Evolutionary conservation across 768 basidiomycete species (phyloP).

Genomic region (Tulasnella sp.): DNA sequence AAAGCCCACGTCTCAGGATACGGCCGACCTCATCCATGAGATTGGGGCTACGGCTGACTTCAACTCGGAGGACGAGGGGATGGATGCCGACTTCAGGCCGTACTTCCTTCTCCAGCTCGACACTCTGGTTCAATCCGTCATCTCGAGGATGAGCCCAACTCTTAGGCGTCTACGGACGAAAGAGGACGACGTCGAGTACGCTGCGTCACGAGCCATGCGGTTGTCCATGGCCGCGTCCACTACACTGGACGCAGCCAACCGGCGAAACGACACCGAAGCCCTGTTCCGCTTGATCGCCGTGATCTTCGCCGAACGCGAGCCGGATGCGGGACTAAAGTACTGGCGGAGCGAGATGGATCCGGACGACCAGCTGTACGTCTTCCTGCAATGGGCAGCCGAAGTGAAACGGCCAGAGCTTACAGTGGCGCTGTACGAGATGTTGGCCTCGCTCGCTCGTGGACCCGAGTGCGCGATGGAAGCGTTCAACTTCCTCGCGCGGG

Average conservation of each 20-base stretch:
- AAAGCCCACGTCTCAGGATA: conserved; percentile 33
- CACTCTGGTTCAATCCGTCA: conserved; percentile 47
- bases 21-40: conserved; percentile 26
- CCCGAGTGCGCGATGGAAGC: conserved; percentile 76
- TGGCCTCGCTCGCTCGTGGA: conserved; percentile 71
- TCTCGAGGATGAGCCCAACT: conserved; percentile 24
- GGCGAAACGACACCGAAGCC: conserved; percentile 73
- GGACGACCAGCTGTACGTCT: conserved; percentile 52
- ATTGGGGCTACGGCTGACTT: conserved; percentile 1
- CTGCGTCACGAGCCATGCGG: conserved; percentile 54
- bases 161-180: conserved; percentile 56
- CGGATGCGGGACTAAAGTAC: conserved; percentile 72
- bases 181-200: conserved; percentile 74
- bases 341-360: conserved; percentile 42
- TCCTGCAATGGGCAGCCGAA: conserved; percentile 84
- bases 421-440: conserved; percentile 79
- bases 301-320: conserved; percentile 60
- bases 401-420: conserved; percentile 60
- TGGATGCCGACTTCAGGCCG: conserved; percentile 37
- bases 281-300: conserved; percentile 75
- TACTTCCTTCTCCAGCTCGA: conserved; percentile 56
- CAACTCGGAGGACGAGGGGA: conserved; percentile 10
- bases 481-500: conserved; percentile 77
- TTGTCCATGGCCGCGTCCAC: conserved; percentile 34
- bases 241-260: conserved; percentile 21